phyloP scores from a whole-genome alignment of 192 early-diverging fungal genomes.

The Chytriomyces confervae region DNA sequence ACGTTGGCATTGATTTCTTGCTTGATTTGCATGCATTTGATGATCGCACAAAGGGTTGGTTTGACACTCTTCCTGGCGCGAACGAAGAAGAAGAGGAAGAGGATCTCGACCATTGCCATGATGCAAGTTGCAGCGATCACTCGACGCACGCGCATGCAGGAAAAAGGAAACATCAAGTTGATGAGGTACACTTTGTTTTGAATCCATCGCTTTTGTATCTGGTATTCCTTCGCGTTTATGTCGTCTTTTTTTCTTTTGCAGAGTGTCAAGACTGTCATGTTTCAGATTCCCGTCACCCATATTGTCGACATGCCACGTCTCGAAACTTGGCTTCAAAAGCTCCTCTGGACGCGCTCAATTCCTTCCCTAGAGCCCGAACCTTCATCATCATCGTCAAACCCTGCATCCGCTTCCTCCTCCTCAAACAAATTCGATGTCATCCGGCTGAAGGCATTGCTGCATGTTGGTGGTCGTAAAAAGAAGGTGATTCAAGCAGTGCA shows the following conservation, averaged over 20 bases:
- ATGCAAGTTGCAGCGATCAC: conserved; percentile 2
- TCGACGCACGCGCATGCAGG: conserved; percentile 5
- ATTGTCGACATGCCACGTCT: conserved; percentile 56
- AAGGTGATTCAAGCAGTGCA: conserved; percentile 65
- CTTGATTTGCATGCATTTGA: conserved; percentile 71
- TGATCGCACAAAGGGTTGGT: conserved; percentile 44
- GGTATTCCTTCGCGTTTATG: neutral
- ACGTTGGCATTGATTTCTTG: conserved; percentile 63
- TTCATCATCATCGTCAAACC: neutral
- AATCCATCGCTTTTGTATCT: conserved; percentile 45
- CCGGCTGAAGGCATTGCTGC: conserved; percentile 66
- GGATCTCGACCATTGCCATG: conserved; percentile 71
- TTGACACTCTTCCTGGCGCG: neutral
- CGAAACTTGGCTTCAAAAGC: conserved; percentile 78
- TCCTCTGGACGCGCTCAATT: conserved; percentile 66
- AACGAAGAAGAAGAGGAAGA: conserved; percentile 75
- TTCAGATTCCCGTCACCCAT: conserved; percentile 49
- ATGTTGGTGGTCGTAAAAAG: conserved; percentile 38
- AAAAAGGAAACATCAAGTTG: conserved; percentile 37
- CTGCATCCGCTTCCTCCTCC: neutral
- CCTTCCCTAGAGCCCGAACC: neutral
- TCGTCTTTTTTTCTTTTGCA: no score
- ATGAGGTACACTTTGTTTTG: conserved; percentile 66
- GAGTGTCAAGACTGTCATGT: conserved; percentile 62
- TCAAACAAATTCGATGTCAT: conserved; percentile 50